Evolutionary conservation across 2,329 filamentous ascomycete genomes (phyloP).

Genomic region (Penicillium brasilianum): DNA sequence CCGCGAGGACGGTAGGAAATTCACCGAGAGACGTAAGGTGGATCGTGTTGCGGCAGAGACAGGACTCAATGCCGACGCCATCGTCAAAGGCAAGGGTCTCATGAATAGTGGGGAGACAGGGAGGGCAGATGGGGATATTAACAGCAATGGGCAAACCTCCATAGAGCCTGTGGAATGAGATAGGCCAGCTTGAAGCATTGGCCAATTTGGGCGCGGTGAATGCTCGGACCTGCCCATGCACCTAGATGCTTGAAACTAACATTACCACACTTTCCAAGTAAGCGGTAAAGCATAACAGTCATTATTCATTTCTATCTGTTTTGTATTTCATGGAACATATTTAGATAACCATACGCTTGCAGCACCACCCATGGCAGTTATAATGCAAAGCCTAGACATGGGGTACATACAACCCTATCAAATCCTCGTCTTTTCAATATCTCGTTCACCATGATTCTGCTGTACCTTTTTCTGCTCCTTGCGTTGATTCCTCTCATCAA

Average conservation of each 20-base stretch:
- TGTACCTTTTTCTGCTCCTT: slow-evolving; percentile 35
- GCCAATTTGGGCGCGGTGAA: neutral
- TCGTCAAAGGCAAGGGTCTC: slow-evolving; percentile 19
- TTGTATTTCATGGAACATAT: slow-evolving; percentile 1
- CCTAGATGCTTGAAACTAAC: neutral
- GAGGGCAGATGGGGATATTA: neutral
- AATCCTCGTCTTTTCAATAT: slow-evolving; percentile 10
- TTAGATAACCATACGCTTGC: neutral
- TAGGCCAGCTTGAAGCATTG: neutral
- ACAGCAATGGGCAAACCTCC: neutral
- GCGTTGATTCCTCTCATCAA: slow-evolving; percentile 55
- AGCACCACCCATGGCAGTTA: neutral
- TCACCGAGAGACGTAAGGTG: slow-evolving; percentile 43
- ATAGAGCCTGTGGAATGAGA: neutral
- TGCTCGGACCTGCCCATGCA: neutral
- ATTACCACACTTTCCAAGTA: no score
- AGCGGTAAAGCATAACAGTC: neutral
- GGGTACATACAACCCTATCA: neutral
- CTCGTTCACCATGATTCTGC: neutral
- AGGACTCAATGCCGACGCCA: slow-evolving; percentile 26
- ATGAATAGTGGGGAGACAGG: neutral
- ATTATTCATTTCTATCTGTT: neutral
- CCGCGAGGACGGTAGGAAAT: slow-evolving; percentile 45
- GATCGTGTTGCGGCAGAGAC: slow-evolving; percentile 35
- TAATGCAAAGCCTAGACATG: no score